Percentiles rank a stretch among this genome's conserved stretches.
Evolutionary conservation across 2,329 filamentous ascomycete genomes (phyloP).

Genomic region (Xylaria sp.): DNA sequence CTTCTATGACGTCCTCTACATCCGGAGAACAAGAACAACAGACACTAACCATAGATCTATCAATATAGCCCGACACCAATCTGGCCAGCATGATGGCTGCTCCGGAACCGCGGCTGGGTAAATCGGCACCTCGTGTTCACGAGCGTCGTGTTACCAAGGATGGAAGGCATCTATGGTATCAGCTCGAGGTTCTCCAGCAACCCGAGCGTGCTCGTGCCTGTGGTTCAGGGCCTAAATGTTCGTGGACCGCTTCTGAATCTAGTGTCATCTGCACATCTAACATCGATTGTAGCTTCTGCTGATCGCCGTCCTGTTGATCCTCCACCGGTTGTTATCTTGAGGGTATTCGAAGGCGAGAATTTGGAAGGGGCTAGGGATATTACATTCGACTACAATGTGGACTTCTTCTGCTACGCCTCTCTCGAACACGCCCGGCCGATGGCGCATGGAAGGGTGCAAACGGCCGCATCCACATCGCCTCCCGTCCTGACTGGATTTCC

Average conservation of each 20-base stretch:
- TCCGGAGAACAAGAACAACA: slow-evolving; percentile 5
- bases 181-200: slow-evolving; percentile 88
- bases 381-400: slow-evolving; percentile 93
- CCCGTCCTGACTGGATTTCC: slow-evolving; percentile 94
- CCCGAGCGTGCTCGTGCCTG: slow-evolving; percentile 94
- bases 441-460: slow-evolving; percentile 79
- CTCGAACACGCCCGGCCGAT: slow-evolving; percentile 87
- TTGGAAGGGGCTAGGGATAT: slow-evolving; percentile 72
- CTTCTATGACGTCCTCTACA: neutral
- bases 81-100: slow-evolving; percentile 42
- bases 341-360: slow-evolving; percentile 78
- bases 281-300: slow-evolving; percentile 69
- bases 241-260: slow-evolving; percentile 19
- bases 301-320: slow-evolving; percentile 94
- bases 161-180: slow-evolving; percentile 82
- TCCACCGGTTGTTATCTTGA: slow-evolving; percentile 91
- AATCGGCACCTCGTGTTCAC: slow-evolving; percentile 40
- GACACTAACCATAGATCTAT: slow-evolving; percentile 23
- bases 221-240: slow-evolving; percentile 94
- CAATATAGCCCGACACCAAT: slow-evolving; percentile 44
- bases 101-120: slow-evolving; percentile 35
- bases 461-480: slow-evolving; percentile 72
- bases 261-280: slow-evolving; percentile 20
- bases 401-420: slow-evolving; percentile 96
- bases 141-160: slow-evolving; percentile 71